A percentile compares a stretch with the other conserved stretches of the same genome.
These are phyloP conservation scores for Xylaria polymorpha DNA, from an alignment of 2,329 filamentous ascomycete genomes.

Conservation along the genomic window DNA sequence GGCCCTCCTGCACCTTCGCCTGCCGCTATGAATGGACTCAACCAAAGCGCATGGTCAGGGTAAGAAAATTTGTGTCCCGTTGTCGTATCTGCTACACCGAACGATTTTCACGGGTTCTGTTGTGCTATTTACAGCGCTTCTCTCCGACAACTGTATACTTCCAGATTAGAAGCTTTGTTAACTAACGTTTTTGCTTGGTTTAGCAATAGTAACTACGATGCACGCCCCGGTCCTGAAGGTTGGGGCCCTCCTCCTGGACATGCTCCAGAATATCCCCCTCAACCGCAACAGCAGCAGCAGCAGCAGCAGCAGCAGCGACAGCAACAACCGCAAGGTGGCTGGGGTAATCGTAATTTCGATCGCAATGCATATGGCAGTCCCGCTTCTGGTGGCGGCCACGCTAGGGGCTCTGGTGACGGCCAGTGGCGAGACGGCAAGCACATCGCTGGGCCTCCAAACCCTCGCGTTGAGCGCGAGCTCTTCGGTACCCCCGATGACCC, in stretches of 20 bases:
- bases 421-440: constrained; percentile 98
- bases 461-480: constrained; percentile 92
- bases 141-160: background rate
- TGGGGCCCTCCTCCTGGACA: constrained; percentile 51
- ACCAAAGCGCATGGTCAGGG: constrained; percentile 73
- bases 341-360: constrained; percentile 62
- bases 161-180: background rate
- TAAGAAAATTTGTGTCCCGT: constrained; percentile 54
- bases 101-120: background rate
- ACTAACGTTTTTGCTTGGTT: constrained; percentile 25
- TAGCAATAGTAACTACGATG: constrained; percentile 62
- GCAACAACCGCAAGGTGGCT: constrained; percentile 42
- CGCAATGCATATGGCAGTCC: constrained; percentile 71
- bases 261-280: constrained; percentile 47
- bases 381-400: constrained; percentile 59
- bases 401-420: constrained; percentile 91
- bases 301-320: constrained; percentile 40
- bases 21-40: constrained; percentile 62
- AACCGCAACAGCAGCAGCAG: constrained; percentile 38
- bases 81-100: background rate
- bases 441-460: constrained; percentile 87
- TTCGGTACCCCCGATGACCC: constrained; percentile 93
- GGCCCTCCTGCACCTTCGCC: constrained; percentile 48
- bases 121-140: constrained; percentile 5
- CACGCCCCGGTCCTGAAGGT: constrained; percentile 50